Evolutionary conservation across 2,329 filamentous ascomycete genomes (phyloP), one percentile per base, ranked within the genome.

Genomic region (Tolypocladium guangdongense): DNA sequence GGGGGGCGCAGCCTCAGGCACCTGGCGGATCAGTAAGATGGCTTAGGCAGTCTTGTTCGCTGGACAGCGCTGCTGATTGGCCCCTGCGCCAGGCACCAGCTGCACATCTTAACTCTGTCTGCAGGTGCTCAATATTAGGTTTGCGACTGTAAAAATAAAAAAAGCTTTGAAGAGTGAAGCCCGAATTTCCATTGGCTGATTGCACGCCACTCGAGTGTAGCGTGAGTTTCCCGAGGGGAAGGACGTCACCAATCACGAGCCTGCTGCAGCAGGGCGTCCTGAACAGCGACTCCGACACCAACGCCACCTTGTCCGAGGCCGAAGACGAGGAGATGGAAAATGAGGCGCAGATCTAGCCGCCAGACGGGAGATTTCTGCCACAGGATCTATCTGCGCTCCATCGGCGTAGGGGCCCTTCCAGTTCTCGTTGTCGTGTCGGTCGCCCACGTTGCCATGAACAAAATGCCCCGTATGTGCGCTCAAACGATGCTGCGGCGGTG

Each of bases 1-100:
- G n/a, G n/a, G 14, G 3, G n/a, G n/a, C n/a, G n/a, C 32, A n/a
- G 49, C 52, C 52, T 54, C 43, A 54, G 52, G 52, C 52, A 54
- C 36, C 3, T 18, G 10, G 1, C 7, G 3, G 22, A 2, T 16
- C 10, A 14, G 16, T 4, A 38, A 50, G 3, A 6, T 27, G 27
- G 3, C 51, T 57, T 55, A 54, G n/a, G n/a, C n/a, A n/a, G 46
- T n/a, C 18, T 51, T 46, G 30, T 45, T 48, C 46, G 14, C 20
- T 10, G 14, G 27, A 27, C 27, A 27, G 30, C n/a, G 43, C 18
- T 14, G n/a, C 8, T 32, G 27, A 47, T 33, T 33, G 27, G 27
- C 3, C 10, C 16, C n/a, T 4, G 35, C 35, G 7, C 24, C 16
- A 45, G 41, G 24, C 41, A 43, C 39, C 39, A 27, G 22, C 38